phyloP scores from a whole-genome alignment of 2,329 filamentous ascomycete species.

The Penicillium sp. region DNA sequence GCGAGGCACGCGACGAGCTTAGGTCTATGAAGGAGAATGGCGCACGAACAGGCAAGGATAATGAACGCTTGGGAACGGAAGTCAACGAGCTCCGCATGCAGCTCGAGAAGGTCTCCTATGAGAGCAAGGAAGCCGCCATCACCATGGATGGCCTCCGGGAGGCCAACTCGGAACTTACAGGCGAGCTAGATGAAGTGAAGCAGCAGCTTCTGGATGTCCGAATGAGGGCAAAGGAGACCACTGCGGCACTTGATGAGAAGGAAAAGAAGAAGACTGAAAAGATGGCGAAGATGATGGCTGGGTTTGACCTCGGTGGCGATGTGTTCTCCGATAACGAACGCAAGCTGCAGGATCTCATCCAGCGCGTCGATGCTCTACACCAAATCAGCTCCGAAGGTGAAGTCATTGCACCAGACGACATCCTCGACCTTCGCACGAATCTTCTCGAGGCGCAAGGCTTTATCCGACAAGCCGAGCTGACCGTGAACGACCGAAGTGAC shows the following conservation, averaged over 20 bases:
- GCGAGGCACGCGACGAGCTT: constrained; percentile 83
- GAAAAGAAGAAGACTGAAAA: constrained; percentile 98
- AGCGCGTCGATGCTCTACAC: constrained; percentile 75
- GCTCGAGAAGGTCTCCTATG: constrained; percentile 89
- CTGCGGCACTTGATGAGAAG: constrained; percentile 88
- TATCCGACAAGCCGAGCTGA: constrained; percentile 87
- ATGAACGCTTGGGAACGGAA: constrained; percentile 80
- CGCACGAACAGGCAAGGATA: constrained; percentile 79
- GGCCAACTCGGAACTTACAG: constrained; percentile 87
- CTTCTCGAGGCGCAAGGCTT: constrained; percentile 89
- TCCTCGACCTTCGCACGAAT: constrained; percentile 72
- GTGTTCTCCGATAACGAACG: constrained; percentile 93
- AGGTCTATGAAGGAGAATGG: constrained; percentile 82
- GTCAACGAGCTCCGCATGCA: constrained; percentile 96
- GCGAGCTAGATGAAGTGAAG: constrained; percentile 91
- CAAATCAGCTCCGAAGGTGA: constrained; percentile 76
- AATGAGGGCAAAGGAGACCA: constrained; percentile 94
- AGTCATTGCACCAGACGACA: constrained; percentile 74
- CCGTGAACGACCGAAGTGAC: constrained; percentile 69
- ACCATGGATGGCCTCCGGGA: constrained; percentile 98
- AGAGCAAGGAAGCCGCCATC: constrained; percentile 94
- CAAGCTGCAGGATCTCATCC: constrained; percentile 77
- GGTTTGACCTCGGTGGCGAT: constrained; percentile 89
- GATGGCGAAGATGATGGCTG: constrained; percentile 99
- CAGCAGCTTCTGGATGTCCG: constrained; percentile 93